Base-by-base conservation (phyloP, 2,329 filamentous ascomycete genomes). In the Hypoxylon sp. region DNA sequence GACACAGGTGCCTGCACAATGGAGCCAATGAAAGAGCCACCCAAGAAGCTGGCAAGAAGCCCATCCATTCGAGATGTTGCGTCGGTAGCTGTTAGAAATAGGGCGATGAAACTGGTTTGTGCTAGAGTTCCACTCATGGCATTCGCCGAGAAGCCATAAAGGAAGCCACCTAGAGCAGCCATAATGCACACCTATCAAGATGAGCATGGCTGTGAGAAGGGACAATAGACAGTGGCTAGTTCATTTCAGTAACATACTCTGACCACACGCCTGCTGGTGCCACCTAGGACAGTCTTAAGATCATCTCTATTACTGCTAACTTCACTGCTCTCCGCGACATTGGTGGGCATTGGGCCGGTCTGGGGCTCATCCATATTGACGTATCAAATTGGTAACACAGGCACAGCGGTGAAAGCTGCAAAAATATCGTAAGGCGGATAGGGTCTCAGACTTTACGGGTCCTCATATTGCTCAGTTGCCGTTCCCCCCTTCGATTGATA, bases 131-230 rank as follows among this genome's bases (percentile, higher is more conserved):
- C 73, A 24, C 74, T 72, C 60, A 78, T 77, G 17, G 71, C 63
- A 61, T 78, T 78, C 57, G 71, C 74, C 10, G 74, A 68, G 61
- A 74, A 78, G 46, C 76, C 76, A 54, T 74, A 78, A 24, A 74
- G 69, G 54, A 78, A 78, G 35, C 75, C 73, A 3, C 74, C 76
- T 4, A 78, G 53, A 11, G 70, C 67, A 1, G 76, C 76, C 2
- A 68, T 70, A 5, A 69, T 68, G 44, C 71, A 71, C 19, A 73
- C 66, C 67, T 69, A 44, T 19, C n/a, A 50, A 37, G 6, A 24
- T 59, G 52, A 62, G 53, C 37, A 52, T 37, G 14, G 29, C 8
- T 10, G 24, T 55, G 51, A 59, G 47, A 44, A 46, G 26, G 10
- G 31, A 3, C 9, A 11, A 10, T 22, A 14, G 13, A 19, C 3